Percentiles rank a stretch among this genome's conserved stretches.
Conservation (phyloP, 768 basidiomycete genomes). For the Termitomyces sp. region DNA sequence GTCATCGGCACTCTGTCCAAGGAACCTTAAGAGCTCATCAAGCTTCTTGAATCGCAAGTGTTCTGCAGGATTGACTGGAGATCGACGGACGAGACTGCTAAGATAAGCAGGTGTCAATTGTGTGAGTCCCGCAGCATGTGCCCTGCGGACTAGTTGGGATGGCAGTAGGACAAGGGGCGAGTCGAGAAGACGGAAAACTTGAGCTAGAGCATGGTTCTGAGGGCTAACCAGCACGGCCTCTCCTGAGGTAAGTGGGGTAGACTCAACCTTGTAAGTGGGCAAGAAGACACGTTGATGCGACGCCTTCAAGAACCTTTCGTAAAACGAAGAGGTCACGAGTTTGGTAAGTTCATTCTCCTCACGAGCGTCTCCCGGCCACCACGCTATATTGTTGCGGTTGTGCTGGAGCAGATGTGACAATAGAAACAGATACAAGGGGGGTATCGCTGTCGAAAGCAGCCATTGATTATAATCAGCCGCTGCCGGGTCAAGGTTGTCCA, state of each 20-base stretch:
- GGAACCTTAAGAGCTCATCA: constrained; percentile 21
- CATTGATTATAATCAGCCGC: constrained; percentile 41
- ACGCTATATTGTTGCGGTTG: constrained; percentile 19
- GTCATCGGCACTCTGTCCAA: constrained; percentile 14
- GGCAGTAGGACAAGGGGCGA: constrained; percentile 19
- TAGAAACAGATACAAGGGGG: constrained; percentile 34
- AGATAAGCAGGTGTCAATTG: constrained; percentile 23
- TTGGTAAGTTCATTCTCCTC: constrained; percentile 12
- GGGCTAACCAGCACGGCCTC: neutral
- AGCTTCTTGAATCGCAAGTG: constrained; percentile 18
- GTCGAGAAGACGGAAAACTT: constrained; percentile 18
- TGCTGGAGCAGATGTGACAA: constrained; percentile 26
- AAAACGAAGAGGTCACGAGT: constrained; percentile 7
- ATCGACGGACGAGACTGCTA: constrained; percentile 18
- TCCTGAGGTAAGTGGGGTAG: neutral
- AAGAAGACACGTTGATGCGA: constrained; percentile 3
- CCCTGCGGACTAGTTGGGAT: constrained; percentile 14
- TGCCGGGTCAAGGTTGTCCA: constrained; percentile 29
- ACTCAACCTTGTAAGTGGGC: neutral
- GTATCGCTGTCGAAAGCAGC: constrained; percentile 32
- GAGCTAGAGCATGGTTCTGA: constrained; percentile 10
- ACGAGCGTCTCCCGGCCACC: constrained; percentile 31
- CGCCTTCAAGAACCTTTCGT: neutral
- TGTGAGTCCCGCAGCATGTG: constrained; percentile 15
- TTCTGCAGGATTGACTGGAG: neutral